Percentiles rank a stretch among this genome's conserved stretches.
phyloP scores from a whole-genome alignment of 306 rosid species.

The Casuarina cunninghamiana region DNA sequence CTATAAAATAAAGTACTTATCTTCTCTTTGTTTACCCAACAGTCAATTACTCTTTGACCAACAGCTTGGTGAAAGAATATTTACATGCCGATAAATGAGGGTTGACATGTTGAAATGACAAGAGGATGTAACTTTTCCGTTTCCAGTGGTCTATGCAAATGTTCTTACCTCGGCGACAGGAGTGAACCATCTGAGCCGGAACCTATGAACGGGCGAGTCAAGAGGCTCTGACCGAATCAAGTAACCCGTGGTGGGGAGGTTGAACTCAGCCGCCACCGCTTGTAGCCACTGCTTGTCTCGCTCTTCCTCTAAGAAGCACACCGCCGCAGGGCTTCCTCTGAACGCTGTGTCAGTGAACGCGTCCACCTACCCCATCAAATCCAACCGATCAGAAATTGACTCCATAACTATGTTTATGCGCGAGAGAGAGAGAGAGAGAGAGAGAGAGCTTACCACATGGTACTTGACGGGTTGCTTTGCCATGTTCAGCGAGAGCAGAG shows the following conservation, averaged over 20 bases:
- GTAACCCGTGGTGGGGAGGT: slow-evolving; percentile 47
- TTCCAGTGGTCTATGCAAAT: background rate
- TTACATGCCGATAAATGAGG: too few relatives aligned
- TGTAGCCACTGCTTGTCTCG: slow-evolving; percentile 58
- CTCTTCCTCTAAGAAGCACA: slow-evolving; percentile 64
- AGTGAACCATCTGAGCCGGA: slow-evolving; percentile 79
- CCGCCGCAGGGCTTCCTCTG: slow-evolving; percentile 75
- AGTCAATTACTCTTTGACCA: too few relatives aligned
- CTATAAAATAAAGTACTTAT: too few relatives aligned
- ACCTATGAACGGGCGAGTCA: slow-evolving; percentile 44
- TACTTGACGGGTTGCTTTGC: slow-evolving; percentile 51
- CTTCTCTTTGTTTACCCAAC: too few relatives aligned
- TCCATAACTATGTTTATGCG: background rate
- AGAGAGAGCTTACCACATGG: slow-evolving; percentile 43
- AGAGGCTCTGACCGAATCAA: slow-evolving; percentile 32
- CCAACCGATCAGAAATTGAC: background rate
- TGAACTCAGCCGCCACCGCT: slow-evolving; percentile 60
- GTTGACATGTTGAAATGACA: too few relatives aligned
- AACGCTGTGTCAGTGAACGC: slow-evolving; percentile 68
- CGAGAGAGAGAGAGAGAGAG: background rate
- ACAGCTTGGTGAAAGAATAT: too few relatives aligned
- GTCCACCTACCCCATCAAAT: slow-evolving; percentile 49
- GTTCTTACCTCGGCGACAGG: slow-evolving; percentile 56
- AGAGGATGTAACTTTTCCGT: background rate
- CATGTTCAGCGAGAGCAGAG: background rate